Evolutionary conservation across 495 filamentous ascomycete species (phyloP), one percentile per base, ranked within the genome.

Genomic region (Beverwykella pulmonaria): DNA sequence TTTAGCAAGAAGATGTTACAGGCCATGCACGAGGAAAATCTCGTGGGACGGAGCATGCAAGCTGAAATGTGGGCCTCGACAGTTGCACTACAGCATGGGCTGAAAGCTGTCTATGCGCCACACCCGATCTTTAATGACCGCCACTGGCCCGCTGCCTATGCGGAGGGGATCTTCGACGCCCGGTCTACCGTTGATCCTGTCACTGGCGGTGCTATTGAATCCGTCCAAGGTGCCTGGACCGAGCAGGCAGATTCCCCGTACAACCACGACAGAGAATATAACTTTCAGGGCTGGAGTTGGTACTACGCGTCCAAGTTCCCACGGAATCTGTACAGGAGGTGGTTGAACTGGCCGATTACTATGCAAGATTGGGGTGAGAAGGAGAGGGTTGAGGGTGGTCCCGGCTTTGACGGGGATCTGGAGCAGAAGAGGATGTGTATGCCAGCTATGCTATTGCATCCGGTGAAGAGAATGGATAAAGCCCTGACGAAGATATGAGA

Each of bases 371-470:
- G 54, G 57, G 61, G 41, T 32, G 26, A 54, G 61, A 64, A 49
- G 59, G 69, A 50, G 49, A 44, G 47, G 29, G 19, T 64, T 1
- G 64, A 44, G 58, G 67, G 69, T 52, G 67, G 52, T 9, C 53
- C 46, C 52, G 72, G 66, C 1, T 47, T 10, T 36, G 71, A 73
- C 63, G 55, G 67, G 50, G 61, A 52, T 57, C 15, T 26, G 70
- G 56, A 62, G 67, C 88, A 92, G 76, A 91, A 91, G 22, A 84
- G 93, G 63, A 95, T 98, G 92, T 98, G 94, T 82, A 78, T 97
- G 36, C 92, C 92, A 29, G 89, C 89, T 15, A 90, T 96, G 90
- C 81, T 78, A 50, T 53, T 78, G 68, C 76, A 78, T 74, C 76
- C 76, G 44, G 75, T 78, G 5, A 77, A 76, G 67, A 62, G 64